These are phyloP conservation scores for Cladorrhinum samala DNA, from an alignment of 495 filamentous ascomycete genomes.

Conservation along the genomic window DNA sequence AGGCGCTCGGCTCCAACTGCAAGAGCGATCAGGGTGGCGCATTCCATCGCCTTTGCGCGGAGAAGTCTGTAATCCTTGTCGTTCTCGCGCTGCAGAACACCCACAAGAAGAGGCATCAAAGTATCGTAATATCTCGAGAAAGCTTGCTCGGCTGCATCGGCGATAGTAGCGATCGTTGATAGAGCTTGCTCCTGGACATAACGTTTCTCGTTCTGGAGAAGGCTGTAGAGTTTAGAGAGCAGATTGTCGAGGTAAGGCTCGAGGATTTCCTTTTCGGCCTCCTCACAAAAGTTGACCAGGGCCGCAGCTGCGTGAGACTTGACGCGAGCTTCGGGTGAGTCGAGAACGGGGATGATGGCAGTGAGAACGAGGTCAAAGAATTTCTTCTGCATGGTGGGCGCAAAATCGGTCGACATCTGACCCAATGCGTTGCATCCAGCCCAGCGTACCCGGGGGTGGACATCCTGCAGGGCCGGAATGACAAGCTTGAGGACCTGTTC, in stretches of 20 bases:
- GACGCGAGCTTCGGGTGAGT: slow-evolving; percentile 85
- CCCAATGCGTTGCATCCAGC: slow-evolving; percentile 98
- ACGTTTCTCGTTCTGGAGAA: slow-evolving; percentile 83
- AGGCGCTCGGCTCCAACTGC: slow-evolving; percentile 92
- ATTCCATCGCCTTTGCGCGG: slow-evolving; percentile 98
- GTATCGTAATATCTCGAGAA: slow-evolving; percentile 95
- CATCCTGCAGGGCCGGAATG: slow-evolving; percentile 82
- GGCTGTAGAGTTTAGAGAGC: slow-evolving; percentile 69
- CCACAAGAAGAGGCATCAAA: slow-evolving; percentile 90
- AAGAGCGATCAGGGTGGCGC: slow-evolving; percentile 91
- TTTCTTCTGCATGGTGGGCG: slow-evolving; percentile 96
- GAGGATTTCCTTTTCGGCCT: slow-evolving; percentile 86
- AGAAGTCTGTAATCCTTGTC: slow-evolving; percentile 88
- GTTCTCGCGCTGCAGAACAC: slow-evolving; percentile 78
- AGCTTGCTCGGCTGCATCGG: slow-evolving; percentile 91
- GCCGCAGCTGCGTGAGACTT: slow-evolving; percentile 96
- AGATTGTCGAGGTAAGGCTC: slow-evolving; percentile 93
- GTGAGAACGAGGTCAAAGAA: slow-evolving; percentile 79
- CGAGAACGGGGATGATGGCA: slow-evolving; percentile 87
- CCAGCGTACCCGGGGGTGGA: slow-evolving; percentile 92
- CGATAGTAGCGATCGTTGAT: slow-evolving; percentile 97
- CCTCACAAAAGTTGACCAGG: slow-evolving; percentile 98
- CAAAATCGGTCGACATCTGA: slow-evolving; percentile 99
- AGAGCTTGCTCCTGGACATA: slow-evolving; percentile 98
- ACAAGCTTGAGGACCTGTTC: slow-evolving; percentile 91